Percentiles rank a stretch among this genome's conserved stretches.
phyloP scores from a whole-genome alignment of 345 rosid species.

The Conringia planisiliqua region DNA sequence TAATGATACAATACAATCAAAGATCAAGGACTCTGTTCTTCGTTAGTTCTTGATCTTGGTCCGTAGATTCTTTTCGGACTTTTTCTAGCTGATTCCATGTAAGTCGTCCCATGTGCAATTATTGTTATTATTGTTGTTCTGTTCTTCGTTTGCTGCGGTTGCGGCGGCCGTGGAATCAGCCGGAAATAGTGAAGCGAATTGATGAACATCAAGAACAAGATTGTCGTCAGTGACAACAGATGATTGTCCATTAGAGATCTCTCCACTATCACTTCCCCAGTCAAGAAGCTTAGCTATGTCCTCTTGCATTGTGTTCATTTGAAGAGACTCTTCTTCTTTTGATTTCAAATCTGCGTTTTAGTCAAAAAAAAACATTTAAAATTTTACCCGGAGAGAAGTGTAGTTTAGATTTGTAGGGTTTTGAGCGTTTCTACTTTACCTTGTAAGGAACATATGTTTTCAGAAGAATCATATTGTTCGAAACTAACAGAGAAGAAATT shows the following conservation, averaged over 20 bases:
- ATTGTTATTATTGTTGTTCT: conserved; percentile 27
- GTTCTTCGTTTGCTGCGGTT: conserved; percentile 9
- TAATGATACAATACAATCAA: conserved; percentile 13
- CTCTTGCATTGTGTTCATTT: conserved; percentile 41
- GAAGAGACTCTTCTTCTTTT: conserved; percentile 43
- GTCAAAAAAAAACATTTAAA: neutral
- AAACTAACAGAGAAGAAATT: conserved; percentile 32
- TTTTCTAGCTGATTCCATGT: conserved; percentile 43
- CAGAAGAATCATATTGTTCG: conserved; percentile 30
- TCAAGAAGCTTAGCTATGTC: conserved; percentile 51
- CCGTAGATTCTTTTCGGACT: neutral
- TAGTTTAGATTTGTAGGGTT: neutral
- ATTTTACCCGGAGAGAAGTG: neutral
- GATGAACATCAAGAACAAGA: conserved; percentile 59
- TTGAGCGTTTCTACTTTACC: conserved; percentile 16
- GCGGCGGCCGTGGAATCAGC: conserved; percentile 31
- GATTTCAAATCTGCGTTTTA: conserved; percentile 31
- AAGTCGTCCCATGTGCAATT: conserved; percentile 50
- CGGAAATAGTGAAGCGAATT: conserved; percentile 49
- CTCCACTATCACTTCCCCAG: conserved; percentile 48
- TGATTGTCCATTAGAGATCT: conserved; percentile 54
- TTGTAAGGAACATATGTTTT: conserved; percentile 30
- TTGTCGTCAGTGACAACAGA: conserved; percentile 54
- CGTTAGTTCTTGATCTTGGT: conserved; percentile 7
- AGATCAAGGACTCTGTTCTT: conserved; percentile 4